Evolutionary conservation across 164 flowering plant genomes (phyloP).

Genomic region (Macadamia integrifolia): DNA sequence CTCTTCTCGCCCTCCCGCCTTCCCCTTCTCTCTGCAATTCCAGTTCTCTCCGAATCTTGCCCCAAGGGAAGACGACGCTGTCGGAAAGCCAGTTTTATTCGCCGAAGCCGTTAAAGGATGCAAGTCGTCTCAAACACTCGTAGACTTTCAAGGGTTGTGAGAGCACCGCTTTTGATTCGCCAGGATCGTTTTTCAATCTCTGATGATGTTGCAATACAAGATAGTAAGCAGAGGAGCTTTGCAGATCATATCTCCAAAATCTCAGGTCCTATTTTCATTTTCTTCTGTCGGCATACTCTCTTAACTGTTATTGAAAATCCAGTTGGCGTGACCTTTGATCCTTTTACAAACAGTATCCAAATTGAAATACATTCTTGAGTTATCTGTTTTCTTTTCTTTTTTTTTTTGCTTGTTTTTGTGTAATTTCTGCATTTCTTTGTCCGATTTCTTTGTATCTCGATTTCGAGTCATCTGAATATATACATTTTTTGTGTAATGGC

Average conservation of each 20-base stretch:
- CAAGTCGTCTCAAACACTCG: conserved; percentile 32
- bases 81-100: neutral
- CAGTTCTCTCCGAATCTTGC: too few species aligned
- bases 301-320: neutral
- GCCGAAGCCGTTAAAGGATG: conserved; percentile 15
- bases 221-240: conserved; percentile 11
- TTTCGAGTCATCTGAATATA: neutral
- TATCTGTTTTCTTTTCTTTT: neutral
- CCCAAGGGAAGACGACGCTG: neutral
- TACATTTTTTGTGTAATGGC: too few species aligned
- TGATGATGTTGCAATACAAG: conserved; percentile 9
- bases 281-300: too few species aligned
- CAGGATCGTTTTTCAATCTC: conserved; percentile 19
- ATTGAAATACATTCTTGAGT: neutral
- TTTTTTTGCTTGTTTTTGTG: neutral
- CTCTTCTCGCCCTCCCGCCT: too few species aligned
- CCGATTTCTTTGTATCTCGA: neutral
- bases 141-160: conserved; percentile 30
- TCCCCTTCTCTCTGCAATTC: too few species aligned
- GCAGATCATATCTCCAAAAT: neutral
- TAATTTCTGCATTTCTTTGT: neutral
- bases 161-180: conserved; percentile 17
- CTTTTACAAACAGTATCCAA: neutral
- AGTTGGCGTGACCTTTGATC: neutral
- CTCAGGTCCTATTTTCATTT: conserved; percentile 6